A percentile compares a stretch with the other conserved stretches of the same genome.
Conservation (phyloP, 768 basidiomycete species). For the Favolaschia claudopus region DNA sequence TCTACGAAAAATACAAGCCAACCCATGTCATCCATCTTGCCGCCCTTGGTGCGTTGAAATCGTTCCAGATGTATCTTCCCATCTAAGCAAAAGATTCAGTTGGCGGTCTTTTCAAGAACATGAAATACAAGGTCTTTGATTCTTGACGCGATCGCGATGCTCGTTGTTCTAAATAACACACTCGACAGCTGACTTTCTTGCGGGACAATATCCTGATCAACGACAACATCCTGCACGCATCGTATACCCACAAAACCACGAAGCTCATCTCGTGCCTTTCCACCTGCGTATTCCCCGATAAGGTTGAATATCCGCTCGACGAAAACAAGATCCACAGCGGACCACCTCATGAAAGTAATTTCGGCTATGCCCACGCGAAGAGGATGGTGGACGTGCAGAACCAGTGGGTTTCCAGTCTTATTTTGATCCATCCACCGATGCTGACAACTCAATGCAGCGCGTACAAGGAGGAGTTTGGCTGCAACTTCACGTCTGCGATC, state of each 20-base stretch:
- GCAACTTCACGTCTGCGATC: constrained; percentile 95
- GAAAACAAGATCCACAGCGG: constrained; percentile 93
- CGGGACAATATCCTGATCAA: constrained; percentile 96
- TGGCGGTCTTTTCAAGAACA: constrained; percentile 94
- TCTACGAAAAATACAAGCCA: constrained; percentile 92
- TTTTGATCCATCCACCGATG: not conserved
- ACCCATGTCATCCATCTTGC: constrained; percentile 98
- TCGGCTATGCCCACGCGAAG: constrained; percentile 96
- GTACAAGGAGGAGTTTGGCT: constrained; percentile 94
- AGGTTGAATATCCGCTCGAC: constrained; percentile 91
- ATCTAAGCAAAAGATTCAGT: too few relatives aligned
- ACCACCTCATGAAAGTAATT: constrained; percentile 93
- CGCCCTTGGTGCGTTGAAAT: constrained; percentile 71
- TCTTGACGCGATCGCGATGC: not conserved
- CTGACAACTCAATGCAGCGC: constrained; percentile 59
- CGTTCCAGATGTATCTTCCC: not conserved
- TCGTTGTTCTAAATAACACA: not conserved
- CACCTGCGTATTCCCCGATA: constrained; percentile 97
- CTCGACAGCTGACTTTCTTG: constrained; percentile 80
- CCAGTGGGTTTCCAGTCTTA: constrained; percentile 60
- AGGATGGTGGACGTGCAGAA: constrained; percentile 96
- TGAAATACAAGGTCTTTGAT: constrained; percentile 82
- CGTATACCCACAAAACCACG: constrained; percentile 66
- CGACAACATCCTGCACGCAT: constrained; percentile 86
- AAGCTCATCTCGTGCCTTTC: constrained; percentile 96